A percentile compares a stretch with the other conserved stretches of the same genome.
These are phyloP conservation scores for Pterula multifida DNA, from an alignment of 1,284 basidiomycete genomes.

Conservation along the genomic window DNA sequence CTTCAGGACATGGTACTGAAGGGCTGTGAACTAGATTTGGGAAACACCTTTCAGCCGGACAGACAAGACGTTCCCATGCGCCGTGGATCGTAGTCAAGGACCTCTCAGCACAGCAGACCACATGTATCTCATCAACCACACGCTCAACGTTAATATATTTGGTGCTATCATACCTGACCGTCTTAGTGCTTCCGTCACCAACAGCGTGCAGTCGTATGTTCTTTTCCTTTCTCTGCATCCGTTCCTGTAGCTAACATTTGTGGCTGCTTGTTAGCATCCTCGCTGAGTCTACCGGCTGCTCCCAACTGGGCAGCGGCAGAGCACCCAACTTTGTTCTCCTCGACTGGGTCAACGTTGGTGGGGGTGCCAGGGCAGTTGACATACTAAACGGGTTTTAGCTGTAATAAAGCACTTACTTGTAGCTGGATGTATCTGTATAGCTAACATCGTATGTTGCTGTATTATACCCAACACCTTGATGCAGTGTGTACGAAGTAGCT, in stretches of 20 bases:
- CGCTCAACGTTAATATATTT: constrained; percentile 28
- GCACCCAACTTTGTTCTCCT: constrained; percentile 39
- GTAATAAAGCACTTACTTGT: no score
- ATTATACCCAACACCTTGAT: no score
- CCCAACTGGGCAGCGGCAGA: constrained; percentile 25
- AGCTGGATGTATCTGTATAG: no score
- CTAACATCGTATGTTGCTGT: no score
- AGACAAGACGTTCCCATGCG: constrained; percentile 53
- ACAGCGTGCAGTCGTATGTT: constrained; percentile 30
- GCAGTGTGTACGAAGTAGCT: no score
- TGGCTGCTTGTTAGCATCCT: constrained; percentile 30
- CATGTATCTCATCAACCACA: constrained; percentile 48
- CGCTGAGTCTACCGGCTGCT: constrained; percentile 31
- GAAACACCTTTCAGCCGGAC: constrained; percentile 64
- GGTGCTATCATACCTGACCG: constrained; percentile 31
- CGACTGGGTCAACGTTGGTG: constrained; percentile 35
- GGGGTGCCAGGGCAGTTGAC: constrained; percentile 28
- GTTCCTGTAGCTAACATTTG: constrained; percentile 4
- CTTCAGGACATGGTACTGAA: no score
- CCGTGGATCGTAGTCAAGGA: constrained; percentile 49
- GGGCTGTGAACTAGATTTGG: constrained; percentile 48
- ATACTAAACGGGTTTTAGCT: constrained; percentile 27
- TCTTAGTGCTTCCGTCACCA: constrained; percentile 26
- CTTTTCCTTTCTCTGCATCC: background rate
- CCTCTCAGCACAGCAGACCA: constrained; percentile 36